Evolutionary conservation across 1,284 basidiomycete species (phyloP), one percentile per base, ranked within the genome.

Genomic region (Moesziomyces sp.): DNA sequence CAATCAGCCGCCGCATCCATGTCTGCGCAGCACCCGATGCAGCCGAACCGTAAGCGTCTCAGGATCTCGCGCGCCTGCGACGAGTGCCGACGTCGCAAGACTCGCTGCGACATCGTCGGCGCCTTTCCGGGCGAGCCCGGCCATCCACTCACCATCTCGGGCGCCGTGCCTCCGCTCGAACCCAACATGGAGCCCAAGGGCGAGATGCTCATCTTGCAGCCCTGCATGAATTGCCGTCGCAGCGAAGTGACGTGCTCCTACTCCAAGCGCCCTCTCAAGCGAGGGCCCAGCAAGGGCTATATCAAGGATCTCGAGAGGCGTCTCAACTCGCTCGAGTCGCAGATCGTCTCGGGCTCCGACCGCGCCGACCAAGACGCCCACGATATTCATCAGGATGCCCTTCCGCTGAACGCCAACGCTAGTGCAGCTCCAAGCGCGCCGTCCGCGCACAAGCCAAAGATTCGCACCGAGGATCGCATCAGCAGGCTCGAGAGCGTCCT

Each of bases 241-340:
- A 64, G 60, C 48, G 66, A 69, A 28, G 56, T 74, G 44, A 59
- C 52, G 10, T 78, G 76, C 66, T 55, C 55, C 10, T 78, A 76
- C 63, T 62, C 62, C 56, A 77, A 74, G 58, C 60, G 74, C 3
- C 72, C 74, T 13, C 64, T 70, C 50, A 78, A 78, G 50, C 65
- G 76, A 16, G 74, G 74, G 11, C 74, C 76, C 10, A 68, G 60
- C 52, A 78, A 78, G 42, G 76, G 74, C 14, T 78, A 78, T 47
- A 77, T 78, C 58, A 78, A 78, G 64, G 76, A 78, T 26, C 70
- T 78, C 13, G 76, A 78, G 33, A 46, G 66, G 26, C 68, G 76
- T n/a, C 66, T 78, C 49, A 68, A 76, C 51, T 71, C 74, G 47
- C 71, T 78, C 54, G 74, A 78, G 46, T 70, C 69, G 3, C 65